phyloP scores from a whole-genome alignment of 1,284 basidiomycete species.

The Vanrija pseudolonga region DNA sequence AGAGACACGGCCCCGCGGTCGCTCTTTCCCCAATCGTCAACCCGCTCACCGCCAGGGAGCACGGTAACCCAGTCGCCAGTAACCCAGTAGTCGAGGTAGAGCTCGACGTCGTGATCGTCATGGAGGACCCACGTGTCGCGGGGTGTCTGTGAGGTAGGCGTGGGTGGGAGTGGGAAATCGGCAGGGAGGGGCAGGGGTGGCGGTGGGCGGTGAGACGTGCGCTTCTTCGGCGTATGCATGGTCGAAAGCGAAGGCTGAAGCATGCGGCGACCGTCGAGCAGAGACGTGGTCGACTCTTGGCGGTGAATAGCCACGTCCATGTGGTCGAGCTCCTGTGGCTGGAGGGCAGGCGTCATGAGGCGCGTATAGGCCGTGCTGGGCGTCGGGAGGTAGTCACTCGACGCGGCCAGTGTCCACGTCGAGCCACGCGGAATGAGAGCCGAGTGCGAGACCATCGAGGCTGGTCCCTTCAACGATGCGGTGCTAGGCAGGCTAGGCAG shows the following conservation, averaged over 20 bases:
- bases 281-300: too few species aligned
- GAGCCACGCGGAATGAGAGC: not conserved
- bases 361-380: too few species aligned
- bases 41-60: slow-evolving; percentile 16
- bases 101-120: too few species aligned
- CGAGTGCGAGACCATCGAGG: too few species aligned
- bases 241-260: not conserved
- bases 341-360: too few species aligned
- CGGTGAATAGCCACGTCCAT: too few species aligned
- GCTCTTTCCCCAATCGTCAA: slow-evolving; percentile 26
- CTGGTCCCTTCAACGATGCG: too few species aligned
- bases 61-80: slow-evolving; percentile 28
- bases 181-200: slow-evolving; percentile 34
- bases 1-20: slow-evolving; percentile 26
- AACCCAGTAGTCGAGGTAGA: not conserved
- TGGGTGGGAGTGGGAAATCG: slow-evolving; percentile 34
- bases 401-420: slow-evolving; percentile 31
- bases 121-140: too few species aligned
- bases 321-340: too few species aligned
- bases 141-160: slow-evolving; percentile 18
- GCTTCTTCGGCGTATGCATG: slow-evolving; percentile 5
- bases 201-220: slow-evolving; percentile 21
- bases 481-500: not conserved
- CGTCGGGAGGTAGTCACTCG: too few species aligned
- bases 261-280: too few species aligned